Base-by-base conservation (phyloP, 2,329 filamentous ascomycete species). In the Thelonectria blattea region DNA sequence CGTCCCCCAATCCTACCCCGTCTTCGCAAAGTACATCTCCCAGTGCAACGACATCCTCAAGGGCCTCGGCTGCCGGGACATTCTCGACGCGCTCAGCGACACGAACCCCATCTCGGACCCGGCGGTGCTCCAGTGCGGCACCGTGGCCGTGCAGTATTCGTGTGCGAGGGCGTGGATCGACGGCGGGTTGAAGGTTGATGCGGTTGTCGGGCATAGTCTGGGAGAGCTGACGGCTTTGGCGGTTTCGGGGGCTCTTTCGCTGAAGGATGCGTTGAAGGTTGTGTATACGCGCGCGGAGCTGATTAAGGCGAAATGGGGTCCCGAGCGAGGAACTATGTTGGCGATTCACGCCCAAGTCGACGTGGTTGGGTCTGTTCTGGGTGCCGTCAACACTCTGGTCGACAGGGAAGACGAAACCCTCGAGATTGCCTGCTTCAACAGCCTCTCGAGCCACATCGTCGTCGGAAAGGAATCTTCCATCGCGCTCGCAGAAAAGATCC, bases 151-250 rank as follows among this genome's bases (percentile, higher is more conserved):
- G 22, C 67, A 70, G 42, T 67, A 68, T 37, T 65, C 68, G 3
- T 61, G 55, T 34, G 68, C 68, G 0, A 56, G 41, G 24, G 59
- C 54, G 22, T 70, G 68, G 68, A 58, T 70, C 2, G 64, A 69
- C n/a, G 48, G 56, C 11, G 68, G 68, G 1, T 41, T 68, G 2
- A 5, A 52, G 12, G 60, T 65, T 3, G 47, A 56, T 24, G 56
- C 51, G 18, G 43, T 67, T 4, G 54, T 67, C 9, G 78, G 78
- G 0, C 78, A 80, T 57, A 78, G 74, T 53, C 73, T 80, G 43
- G 77, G 77, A 6, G 68, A 80, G 55, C 58, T 79, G 1, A 75
- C 76, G 0, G 77, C 75, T 1, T 60, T 78, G 2, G 70, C 67
- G 14, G 64, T 79, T 0, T 71, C 75, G 3, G 75, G 75, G 0